Base-by-base conservation (phyloP, 768 basidiomycete genomes). In the Coprinopsis strossmayeri region DNA sequence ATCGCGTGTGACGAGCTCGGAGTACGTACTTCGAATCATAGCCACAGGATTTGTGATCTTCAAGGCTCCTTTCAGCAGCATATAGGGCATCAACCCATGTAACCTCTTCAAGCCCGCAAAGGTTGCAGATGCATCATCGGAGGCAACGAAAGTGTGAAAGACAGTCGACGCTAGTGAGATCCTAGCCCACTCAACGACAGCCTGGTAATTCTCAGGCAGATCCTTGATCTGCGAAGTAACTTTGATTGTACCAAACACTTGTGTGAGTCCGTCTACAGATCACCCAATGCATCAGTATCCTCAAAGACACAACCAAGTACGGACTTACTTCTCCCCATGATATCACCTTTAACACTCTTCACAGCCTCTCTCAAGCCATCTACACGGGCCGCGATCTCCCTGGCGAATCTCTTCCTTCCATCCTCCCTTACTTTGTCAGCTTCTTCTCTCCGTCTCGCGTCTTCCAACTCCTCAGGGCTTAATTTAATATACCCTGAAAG, bases 101-200 rank as follows among this genome's bases (percentile, higher is more conserved):
- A 96, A 79, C 41, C 94, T 78, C 69, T 97, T 98, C 51, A 99
- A 67, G 50, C 81, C 78, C 12, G 90, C 74, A 57, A 98, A 86
- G 3, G 84, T 86, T 56, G 95, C 89, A 3, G 92, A 93, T 3
- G 92, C 87, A 51, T 84, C 84, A 63, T 99, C 96, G 18, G 92
- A 80, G 0, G 96, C 96, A 25, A 96, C 81, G 57, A 92, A 94
- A 30, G 87, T 84, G 55, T 97, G 94, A 63, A 98, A 99, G 34
- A 97, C 84, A 2, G 96, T 94, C 3, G 96, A 95, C 0, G 96
- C 96, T 55, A 98, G 72, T 92, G 95, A 95, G 61, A 97, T 96
- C 47, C 94, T 73, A 3, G 88, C 96, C 95, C 96, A 99, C 65
- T 98, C 95, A 5, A 95, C 61, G 39, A 97, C 91, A 34, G 92